These are phyloP conservation scores for Tulasnella sp. DNA, from an alignment of 768 basidiomycete species.

Conservation along the genomic window DNA sequence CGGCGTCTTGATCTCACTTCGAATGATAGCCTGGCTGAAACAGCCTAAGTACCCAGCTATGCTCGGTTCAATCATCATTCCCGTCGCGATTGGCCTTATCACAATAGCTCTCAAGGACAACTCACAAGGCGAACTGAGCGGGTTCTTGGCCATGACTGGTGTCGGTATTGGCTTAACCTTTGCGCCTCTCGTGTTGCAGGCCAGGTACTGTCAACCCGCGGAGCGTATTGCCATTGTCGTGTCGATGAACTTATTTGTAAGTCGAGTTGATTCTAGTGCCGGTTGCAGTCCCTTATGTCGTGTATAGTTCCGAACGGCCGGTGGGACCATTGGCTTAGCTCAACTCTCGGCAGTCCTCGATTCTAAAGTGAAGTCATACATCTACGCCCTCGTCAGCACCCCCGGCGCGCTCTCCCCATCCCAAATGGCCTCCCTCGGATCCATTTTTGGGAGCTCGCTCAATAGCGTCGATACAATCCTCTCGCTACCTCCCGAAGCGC, in stretches of 20 bases:
- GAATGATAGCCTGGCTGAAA: conserved; percentile 44
- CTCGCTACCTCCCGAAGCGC: conserved; percentile 46
- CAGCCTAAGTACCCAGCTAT: conserved; percentile 53
- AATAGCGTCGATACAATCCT: conserved; percentile 47
- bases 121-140: conserved; percentile 45
- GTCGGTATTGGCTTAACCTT: conserved; percentile 51
- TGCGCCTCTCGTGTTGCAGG: conserved; percentile 42
- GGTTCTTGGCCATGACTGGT: conserved; percentile 53
- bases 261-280: conserved; percentile 37
- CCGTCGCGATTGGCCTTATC: conserved; percentile 51
- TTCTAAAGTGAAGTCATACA: conserved; percentile 48
- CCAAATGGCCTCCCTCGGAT: conserved; percentile 11
- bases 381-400: conserved; percentile 40
- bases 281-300: neutral
- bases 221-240: conserved; percentile 52
- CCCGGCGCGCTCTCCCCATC: conserved; percentile 13
- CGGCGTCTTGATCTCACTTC: conserved; percentile 47
- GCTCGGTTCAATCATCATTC: conserved; percentile 46
- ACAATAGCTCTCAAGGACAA: conserved; percentile 50
- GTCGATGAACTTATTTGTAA: conserved; percentile 52
- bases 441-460: conserved; percentile 42
- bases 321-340: conserved; percentile 58
- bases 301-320: conserved; percentile 52
- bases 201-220: conserved; percentile 40
- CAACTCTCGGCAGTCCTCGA: conserved; percentile 57